These are phyloP conservation scores for Coemansia pectinata DNA, from an alignment of 192 early-diverging fungal species.

Conservation along the genomic window DNA sequence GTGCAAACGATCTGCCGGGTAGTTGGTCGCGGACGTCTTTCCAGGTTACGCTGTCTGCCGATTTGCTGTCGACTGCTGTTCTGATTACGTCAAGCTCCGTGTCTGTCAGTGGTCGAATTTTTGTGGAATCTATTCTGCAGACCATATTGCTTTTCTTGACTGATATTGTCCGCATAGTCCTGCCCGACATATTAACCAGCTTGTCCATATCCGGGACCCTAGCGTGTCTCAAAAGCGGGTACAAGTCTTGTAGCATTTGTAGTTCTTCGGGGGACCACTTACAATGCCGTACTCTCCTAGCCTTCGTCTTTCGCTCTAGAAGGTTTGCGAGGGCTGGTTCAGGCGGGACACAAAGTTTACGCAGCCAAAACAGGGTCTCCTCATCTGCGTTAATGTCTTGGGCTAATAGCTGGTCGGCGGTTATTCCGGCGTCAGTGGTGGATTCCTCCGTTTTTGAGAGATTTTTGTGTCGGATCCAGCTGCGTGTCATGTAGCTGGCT, in stretches of 20 bases:
- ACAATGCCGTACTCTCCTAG: not conserved
- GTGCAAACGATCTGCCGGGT: constrained; percentile 2
- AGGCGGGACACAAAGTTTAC: not conserved
- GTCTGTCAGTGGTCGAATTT: not conserved
- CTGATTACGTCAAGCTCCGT: not conserved
- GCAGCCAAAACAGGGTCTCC: not conserved
- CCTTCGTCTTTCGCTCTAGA: not conserved
- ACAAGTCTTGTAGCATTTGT: not conserved
- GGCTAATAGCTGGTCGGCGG: not conserved
- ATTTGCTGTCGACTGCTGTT: not conserved
- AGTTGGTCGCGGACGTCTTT: constrained; percentile 15
- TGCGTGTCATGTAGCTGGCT: not conserved
- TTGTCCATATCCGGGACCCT: not conserved
- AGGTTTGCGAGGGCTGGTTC: not conserved
- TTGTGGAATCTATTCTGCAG: no score
- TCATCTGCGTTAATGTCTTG: not conserved
- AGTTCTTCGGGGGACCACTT: not conserved
- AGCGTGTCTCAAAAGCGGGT: not conserved
- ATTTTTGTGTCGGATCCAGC: constrained; percentile 7
- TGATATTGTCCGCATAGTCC: not conserved
- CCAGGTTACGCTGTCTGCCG: constrained; percentile 8
- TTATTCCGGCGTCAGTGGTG: not conserved
- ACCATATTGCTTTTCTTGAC: not conserved
- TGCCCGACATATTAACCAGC: not conserved
- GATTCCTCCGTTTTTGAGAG: not conserved